Evolutionary conservation across 176 grass and related monocot species (phyloP), one percentile per base, ranked within the genome.

Genomic region (Zea luxurians): DNA sequence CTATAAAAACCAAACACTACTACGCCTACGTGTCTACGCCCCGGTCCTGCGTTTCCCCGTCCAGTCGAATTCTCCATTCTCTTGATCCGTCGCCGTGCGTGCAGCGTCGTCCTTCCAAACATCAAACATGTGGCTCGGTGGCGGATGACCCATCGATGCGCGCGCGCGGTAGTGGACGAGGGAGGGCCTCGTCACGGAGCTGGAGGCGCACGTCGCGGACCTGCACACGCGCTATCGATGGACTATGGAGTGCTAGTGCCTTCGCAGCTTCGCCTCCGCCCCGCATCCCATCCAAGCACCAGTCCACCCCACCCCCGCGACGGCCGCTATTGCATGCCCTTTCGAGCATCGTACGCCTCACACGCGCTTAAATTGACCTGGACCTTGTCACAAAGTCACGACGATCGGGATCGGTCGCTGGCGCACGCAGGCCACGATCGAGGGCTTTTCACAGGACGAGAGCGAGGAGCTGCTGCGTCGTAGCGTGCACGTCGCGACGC

Each of bases 171-270:
- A 67, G 61, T 88, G 52, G 87, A 97, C 76, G 93, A 90, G 7
- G 93, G 87, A n/a, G n/a, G n/a, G n/a, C 46, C 70, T 90, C 64
- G 90, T 83, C 10, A 92, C 88, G 71, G 90, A 92, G 85, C 87
- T 92, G 71, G 93, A 97, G 79, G 87, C 66, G 75, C 78, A 84
- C 77, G 93, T 87, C 50, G 80, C 85, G 34, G 90, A 88, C 66
- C 70, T 97, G 54, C 89, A 80, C 71, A 96, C 74, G 59, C 80
- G 12, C 79, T 97, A 15, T 90, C n/a, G n/a, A n/a, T n/a, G n/a
- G n/a, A n/a, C n/a, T n/a, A n/a, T n/a, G 85, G 85, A 90, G 90
- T 80, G 68, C 87, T 58, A 77, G 66, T 91, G 86, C 78, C 90
- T 93, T n/a, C n/a, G n/a, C 27, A 27, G 27, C 27, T 27, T 27